phyloP scores from a whole-genome alignment of 1,139 yeast species.

The Blastobotrys buckinghamii region DNA sequence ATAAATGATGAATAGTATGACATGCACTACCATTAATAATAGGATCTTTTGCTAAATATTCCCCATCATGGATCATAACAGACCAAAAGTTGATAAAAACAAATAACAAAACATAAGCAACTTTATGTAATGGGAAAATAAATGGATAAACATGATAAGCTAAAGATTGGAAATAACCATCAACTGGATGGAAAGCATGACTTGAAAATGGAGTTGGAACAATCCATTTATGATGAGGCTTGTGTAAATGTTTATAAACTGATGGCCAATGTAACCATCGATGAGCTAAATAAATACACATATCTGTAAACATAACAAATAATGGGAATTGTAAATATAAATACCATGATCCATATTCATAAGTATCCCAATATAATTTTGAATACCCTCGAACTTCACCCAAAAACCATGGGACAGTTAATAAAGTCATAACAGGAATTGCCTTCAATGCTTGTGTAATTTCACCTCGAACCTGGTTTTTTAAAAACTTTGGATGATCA shows the following conservation, averaged over 20 bases:
- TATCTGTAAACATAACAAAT: slow-evolving; percentile 88
- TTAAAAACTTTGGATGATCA: slow-evolving; percentile 92
- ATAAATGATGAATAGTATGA: slow-evolving; percentile 93
- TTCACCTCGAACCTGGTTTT: slow-evolving; percentile 84
- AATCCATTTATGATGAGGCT: slow-evolving; percentile 99
- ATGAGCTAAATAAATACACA: slow-evolving; percentile 85
- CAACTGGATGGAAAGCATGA: slow-evolving; percentile 98
- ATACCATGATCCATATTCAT: slow-evolving; percentile 62
- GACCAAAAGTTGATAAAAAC: slow-evolving; percentile 96
- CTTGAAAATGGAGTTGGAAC: slow-evolving; percentile 98
- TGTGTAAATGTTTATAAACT: slow-evolving; percentile 80
- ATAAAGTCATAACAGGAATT: slow-evolving; percentile 80
- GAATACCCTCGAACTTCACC: slow-evolving; percentile 81
- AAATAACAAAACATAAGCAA: slow-evolving; percentile 72
- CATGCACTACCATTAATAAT: slow-evolving; percentile 96
- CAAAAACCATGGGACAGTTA: slow-evolving; percentile 86
- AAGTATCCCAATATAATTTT: slow-evolving; percentile 59
- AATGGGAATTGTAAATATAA: slow-evolving; percentile 60
- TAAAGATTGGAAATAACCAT: slow-evolving; percentile 86
- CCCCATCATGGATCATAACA: slow-evolving; percentile 97
- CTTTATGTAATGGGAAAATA: slow-evolving; percentile 85
- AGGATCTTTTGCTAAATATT: slow-evolving; percentile 87
- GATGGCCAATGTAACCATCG: slow-evolving; percentile 89
- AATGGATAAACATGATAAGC: slow-evolving; percentile 92
- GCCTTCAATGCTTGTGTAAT: slow-evolving; percentile 71